Conservation (phyloP, 306 rosid species). For the Fragaria iinumae region DNA sequence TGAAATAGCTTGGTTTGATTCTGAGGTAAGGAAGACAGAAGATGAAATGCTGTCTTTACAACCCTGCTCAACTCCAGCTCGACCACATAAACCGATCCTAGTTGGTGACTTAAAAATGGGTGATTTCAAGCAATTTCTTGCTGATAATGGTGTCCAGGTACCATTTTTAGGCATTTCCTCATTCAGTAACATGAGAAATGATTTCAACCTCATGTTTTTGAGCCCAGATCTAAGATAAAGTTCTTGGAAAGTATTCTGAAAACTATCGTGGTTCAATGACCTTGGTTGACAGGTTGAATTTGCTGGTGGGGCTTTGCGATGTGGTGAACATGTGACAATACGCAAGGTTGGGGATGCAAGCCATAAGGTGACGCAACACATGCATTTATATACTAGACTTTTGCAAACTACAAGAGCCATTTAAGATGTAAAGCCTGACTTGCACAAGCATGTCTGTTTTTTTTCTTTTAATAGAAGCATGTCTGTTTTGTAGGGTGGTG, state of each 20-base stretch:
- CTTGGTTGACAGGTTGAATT: slow-evolving; percentile 64
- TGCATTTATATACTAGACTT: slow-evolving; percentile 12
- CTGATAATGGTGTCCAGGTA: slow-evolving; percentile 89
- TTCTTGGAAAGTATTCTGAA: neutral
- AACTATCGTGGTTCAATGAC: neutral
- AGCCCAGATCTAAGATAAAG: neutral
- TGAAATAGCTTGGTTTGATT: slow-evolving; percentile 91
- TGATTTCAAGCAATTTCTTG: slow-evolving; percentile 90
- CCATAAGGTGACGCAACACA: slow-evolving; percentile 62
- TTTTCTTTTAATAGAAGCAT: neutral
- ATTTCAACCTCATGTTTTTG: neutral
- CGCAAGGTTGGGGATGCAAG: slow-evolving; percentile 88
- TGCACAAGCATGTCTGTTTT: neutral
- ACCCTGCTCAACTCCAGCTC: slow-evolving; percentile 61
- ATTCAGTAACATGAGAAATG: neutral
- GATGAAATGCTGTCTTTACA: slow-evolving; percentile 54
- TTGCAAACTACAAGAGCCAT: neutral
- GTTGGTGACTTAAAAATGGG: slow-evolving; percentile 94
- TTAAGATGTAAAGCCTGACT: slow-evolving; percentile 19
- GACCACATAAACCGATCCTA: slow-evolving; percentile 82
- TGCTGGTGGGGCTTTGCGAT: slow-evolving; percentile 82
- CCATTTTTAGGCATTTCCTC: slow-evolving; percentile 15
- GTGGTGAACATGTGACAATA: slow-evolving; percentile 85
- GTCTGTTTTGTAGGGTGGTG: slow-evolving; percentile 61
- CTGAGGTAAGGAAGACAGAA: slow-evolving; percentile 78